Evolutionary conservation across 176 grass and related monocot species (phyloP).

Genomic region (Bothriochloa decipiens): DNA sequence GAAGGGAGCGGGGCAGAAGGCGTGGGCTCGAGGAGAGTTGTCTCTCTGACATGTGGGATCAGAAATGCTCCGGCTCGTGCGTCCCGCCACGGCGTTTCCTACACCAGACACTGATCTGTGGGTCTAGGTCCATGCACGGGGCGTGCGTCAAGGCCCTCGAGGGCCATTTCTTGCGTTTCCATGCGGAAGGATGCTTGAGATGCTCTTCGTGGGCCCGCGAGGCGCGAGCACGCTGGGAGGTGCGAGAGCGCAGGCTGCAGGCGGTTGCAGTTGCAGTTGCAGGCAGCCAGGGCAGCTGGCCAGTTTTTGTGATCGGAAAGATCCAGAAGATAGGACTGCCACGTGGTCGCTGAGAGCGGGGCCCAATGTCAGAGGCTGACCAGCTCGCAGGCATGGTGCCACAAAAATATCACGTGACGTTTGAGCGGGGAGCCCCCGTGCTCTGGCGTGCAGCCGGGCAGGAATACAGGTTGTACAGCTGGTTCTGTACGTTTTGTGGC

Average conservation of each 20-base stretch:
- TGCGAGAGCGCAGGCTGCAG: no score
- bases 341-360: not conserved
- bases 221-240: no score
- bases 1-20: not conserved
- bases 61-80: not conserved
- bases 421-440: not conserved
- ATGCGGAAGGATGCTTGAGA: no score
- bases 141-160: no score
- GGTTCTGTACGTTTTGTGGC: not conserved
- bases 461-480: not conserved
- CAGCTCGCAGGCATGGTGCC: not conserved
- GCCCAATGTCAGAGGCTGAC: not conserved
- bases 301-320: not conserved
- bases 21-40: not conserved
- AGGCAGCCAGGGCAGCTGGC: not conserved
- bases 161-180: not conserved
- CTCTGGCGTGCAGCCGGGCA: not conserved
- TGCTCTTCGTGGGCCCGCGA: not conserved
- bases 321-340: not conserved
- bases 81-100: no score
- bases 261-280: not conserved
- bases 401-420: not conserved
- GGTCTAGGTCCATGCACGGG: constrained; percentile 32
- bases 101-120: not conserved
- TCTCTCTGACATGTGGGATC: constrained; percentile 33